These are phyloP conservation scores for Trichocladium uniseriatum DNA, from an alignment of 495 filamentous ascomycete species.

Conservation along the genomic window DNA sequence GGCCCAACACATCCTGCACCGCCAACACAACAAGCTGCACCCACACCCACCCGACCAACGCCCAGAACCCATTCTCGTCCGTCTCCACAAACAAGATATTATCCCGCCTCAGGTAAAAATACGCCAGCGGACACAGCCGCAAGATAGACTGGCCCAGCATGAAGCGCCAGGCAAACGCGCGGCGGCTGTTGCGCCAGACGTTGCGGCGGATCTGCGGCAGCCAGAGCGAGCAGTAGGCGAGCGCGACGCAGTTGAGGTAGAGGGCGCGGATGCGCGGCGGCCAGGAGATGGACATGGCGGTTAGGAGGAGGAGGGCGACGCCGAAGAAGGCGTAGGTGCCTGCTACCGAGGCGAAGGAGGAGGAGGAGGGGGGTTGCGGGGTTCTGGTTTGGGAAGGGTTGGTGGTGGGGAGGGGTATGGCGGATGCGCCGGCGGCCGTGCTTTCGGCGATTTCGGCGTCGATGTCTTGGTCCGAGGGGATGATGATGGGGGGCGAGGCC, in stretches of 20 bases:
- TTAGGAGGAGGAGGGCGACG: slow-evolving; percentile 60
- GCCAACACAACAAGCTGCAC: slow-evolving; percentile 70
- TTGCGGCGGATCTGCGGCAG: slow-evolving; percentile 85
- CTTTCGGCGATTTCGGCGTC: slow-evolving; percentile 47
- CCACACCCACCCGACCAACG: slow-evolving; percentile 79
- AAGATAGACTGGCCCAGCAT: slow-evolving; percentile 74
- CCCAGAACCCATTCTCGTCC: slow-evolving; percentile 51
- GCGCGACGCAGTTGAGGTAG: slow-evolving; percentile 59
- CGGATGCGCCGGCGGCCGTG: slow-evolving; percentile 25
- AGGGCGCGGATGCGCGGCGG: slow-evolving; percentile 54
- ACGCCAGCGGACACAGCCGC: slow-evolving; percentile 65
- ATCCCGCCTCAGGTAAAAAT: slow-evolving; percentile 62
- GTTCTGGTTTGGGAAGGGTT: slow-evolving; percentile 20
- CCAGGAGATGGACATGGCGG: slow-evolving; percentile 67
- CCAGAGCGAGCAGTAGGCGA: slow-evolving; percentile 84
- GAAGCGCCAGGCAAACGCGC: slow-evolving; percentile 79
- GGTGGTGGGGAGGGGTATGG: slow-evolving; percentile 12
- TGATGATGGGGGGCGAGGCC: slow-evolving; percentile 53
- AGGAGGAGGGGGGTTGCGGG: slow-evolving; percentile 22
- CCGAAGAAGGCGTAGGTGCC: slow-evolving; percentile 68
- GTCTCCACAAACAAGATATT: slow-evolving; percentile 76
- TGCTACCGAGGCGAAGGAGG: slow-evolving; percentile 62
- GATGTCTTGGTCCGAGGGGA: slow-evolving; percentile 77
- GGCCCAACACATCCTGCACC: slow-evolving; percentile 78
- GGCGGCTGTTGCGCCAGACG: slow-evolving; percentile 79